Evolutionary conservation across 108 stramenopile species (phyloP).

Genomic region (Chaetoceros muelleri): DNA sequence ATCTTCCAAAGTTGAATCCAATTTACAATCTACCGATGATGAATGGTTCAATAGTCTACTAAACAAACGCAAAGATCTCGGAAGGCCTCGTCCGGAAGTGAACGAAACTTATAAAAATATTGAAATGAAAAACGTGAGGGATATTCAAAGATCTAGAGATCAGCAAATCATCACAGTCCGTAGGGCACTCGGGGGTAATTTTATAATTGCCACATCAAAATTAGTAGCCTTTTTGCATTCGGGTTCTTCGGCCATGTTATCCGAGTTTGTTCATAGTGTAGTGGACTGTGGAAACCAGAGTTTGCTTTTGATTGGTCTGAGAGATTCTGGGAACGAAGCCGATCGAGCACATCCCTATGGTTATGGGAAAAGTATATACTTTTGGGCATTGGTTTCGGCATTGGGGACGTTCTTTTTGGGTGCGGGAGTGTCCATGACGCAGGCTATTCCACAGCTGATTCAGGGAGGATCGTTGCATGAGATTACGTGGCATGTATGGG

Average conservation of each 20-base stretch:
- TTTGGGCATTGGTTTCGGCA: constrained; percentile 90
- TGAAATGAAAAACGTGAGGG: neutral
- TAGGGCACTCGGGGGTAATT: constrained; percentile 83
- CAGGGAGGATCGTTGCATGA: constrained; percentile 46
- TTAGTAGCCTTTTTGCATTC: constrained; percentile 76
- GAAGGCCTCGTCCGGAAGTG: too few relatives aligned
- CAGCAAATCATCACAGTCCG: constrained; percentile 48
- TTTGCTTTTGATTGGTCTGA: constrained; percentile 78
- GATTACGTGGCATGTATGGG: constrained; percentile 78
- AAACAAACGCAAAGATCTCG: too few relatives aligned
- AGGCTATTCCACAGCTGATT: constrained; percentile 60
- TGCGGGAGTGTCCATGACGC: constrained; percentile 85
- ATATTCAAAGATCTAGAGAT: constrained; percentile 20
- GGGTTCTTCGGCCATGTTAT: constrained; percentile 88
- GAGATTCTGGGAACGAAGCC: constrained; percentile 56
- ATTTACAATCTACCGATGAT: too few relatives aligned
- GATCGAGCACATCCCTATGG: constrained; percentile 90
- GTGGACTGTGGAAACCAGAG: constrained; percentile 94
- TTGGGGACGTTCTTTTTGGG: constrained; percentile 93
- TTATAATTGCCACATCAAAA: constrained; percentile 83
- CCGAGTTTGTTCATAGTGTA: constrained; percentile 90
- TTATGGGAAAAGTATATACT: constrained; percentile 81
- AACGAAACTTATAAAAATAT: constrained; percentile 4
- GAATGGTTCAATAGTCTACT: too few relatives aligned
- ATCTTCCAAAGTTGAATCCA: too few relatives aligned